Percentiles rank a stretch among this genome's conserved stretches.
phyloP scores from a whole-genome alignment of 306 rosid genomes.

The Lithocarpus polystachyus region DNA sequence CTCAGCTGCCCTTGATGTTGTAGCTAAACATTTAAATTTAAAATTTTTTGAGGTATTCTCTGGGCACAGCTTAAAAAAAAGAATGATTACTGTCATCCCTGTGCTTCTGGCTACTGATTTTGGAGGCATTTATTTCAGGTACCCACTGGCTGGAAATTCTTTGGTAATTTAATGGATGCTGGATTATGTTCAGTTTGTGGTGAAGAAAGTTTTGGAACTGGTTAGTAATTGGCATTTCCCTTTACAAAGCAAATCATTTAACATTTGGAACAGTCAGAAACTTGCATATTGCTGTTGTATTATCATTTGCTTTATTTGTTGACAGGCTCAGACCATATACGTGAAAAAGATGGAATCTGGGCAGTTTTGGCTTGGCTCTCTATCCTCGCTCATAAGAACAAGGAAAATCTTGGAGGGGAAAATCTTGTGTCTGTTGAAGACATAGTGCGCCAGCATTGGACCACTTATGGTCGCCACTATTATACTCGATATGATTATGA shows the following conservation, averaged over 20 bases:
- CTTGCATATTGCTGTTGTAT: constrained; percentile 4
- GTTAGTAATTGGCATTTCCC: constrained; percentile 39
- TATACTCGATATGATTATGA: constrained; percentile 95
- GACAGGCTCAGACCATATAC: constrained; percentile 93
- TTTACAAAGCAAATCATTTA: constrained; percentile 6
- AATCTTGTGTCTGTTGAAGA: constrained; percentile 94
- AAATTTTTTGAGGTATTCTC: constrained; percentile 88
- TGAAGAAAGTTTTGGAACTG: constrained; percentile 99
- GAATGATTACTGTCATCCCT: not conserved
- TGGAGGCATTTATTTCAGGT: constrained; percentile 45
- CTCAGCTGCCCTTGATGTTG: constrained; percentile 99
- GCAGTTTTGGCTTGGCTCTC: constrained; percentile 98
- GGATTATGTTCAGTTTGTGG: constrained; percentile 92
- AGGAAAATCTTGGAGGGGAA: constrained; percentile 62
- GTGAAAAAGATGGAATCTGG: constrained; percentile 99
- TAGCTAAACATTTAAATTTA: constrained; percentile 84
- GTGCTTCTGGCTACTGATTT: not conserved
- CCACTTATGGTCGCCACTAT: constrained; percentile 91
- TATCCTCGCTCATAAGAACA: constrained; percentile 79
- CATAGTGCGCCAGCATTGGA: constrained; percentile 95
- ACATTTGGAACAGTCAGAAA: not conserved
- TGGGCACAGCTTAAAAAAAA: not conserved
- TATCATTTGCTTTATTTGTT: constrained; percentile 27
- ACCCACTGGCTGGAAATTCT: constrained; percentile 98
- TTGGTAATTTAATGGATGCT: constrained; percentile 97